These are phyloP conservation scores for Exophiala sp. DNA, from an alignment of 2,329 filamentous ascomycete species.

Conservation along the genomic window DNA sequence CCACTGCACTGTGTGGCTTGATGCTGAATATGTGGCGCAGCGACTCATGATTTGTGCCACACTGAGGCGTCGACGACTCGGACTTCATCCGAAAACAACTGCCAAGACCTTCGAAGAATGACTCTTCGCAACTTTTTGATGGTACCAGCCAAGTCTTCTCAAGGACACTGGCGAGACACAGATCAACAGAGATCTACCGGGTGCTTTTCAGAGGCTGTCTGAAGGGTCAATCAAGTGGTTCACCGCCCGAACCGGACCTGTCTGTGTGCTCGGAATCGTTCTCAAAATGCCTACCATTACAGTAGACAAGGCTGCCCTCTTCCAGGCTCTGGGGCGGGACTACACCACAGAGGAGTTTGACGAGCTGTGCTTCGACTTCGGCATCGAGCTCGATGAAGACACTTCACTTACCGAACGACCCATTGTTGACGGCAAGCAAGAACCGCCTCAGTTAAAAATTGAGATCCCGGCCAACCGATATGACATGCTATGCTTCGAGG, in stretches of 20 bases:
- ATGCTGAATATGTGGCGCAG: background rate
- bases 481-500: slow-evolving; percentile 96
- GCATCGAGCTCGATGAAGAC: slow-evolving; percentile 94
- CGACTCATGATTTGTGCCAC: background rate
- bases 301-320: slow-evolving; percentile 94
- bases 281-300: slow-evolving; percentile 86
- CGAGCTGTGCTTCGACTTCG: slow-evolving; percentile 96
- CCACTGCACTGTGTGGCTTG: slow-evolving; percentile 2
- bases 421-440: slow-evolving; percentile 69
- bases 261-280: background rate
- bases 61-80: background rate
- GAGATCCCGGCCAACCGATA: slow-evolving; percentile 91
- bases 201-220: background rate
- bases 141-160: background rate
- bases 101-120: slow-evolving; percentile 2
- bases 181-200: background rate
- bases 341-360: slow-evolving; percentile 94
- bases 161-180: background rate
- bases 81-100: no score
- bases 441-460: slow-evolving; percentile 91
- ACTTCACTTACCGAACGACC: slow-evolving; percentile 70
- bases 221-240: no score
- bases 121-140: slow-evolving; percentile 6
- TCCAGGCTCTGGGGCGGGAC: slow-evolving; percentile 81
- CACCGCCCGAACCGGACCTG: background rate